Conservation (phyloP, 2,329 filamentous ascomycete genomes). For the Hypoxylon sp. region DNA sequence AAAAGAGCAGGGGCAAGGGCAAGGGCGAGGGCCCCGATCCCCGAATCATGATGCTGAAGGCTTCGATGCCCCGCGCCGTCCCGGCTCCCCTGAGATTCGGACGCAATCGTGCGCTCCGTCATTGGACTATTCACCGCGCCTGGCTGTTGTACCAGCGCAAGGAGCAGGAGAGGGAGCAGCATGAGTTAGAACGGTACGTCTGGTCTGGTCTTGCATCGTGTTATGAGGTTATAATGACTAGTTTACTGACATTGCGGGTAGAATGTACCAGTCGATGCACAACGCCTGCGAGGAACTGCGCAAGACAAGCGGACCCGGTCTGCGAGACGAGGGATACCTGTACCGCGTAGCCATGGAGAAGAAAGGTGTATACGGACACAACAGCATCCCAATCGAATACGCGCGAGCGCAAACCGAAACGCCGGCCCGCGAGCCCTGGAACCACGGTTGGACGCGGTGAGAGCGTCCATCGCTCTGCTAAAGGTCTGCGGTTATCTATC, state of each 20-base stretch:
- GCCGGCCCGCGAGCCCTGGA: slow-evolving; percentile 85
- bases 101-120: slow-evolving; percentile 86
- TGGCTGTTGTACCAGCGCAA: slow-evolving; percentile 86
- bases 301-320: slow-evolving; percentile 68
- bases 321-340: slow-evolving; percentile 75
- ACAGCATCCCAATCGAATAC: slow-evolving; percentile 92
- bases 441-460: slow-evolving; percentile 87
- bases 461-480: background rate
- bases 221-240: background rate
- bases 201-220: slow-evolving; percentile 47
- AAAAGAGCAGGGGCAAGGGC: slow-evolving; percentile 48
- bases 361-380: slow-evolving; percentile 80
- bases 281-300: slow-evolving; percentile 88
- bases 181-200: slow-evolving; percentile 75
- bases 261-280: slow-evolving; percentile 83
- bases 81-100: slow-evolving; percentile 85
- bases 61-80: slow-evolving; percentile 64
- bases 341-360: slow-evolving; percentile 93
- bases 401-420: slow-evolving; percentile 86
- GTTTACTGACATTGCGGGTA: slow-evolving; percentile 35
- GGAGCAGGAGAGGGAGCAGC: slow-evolving; percentile 72
- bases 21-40: slow-evolving; percentile 57
- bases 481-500: background rate
- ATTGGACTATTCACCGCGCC: slow-evolving; percentile 99
- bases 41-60: slow-evolving; percentile 61